phyloP scores from a whole-genome alignment of 2,329 filamentous ascomycete genomes.

The Xylariomycetidae sp. region DNA sequence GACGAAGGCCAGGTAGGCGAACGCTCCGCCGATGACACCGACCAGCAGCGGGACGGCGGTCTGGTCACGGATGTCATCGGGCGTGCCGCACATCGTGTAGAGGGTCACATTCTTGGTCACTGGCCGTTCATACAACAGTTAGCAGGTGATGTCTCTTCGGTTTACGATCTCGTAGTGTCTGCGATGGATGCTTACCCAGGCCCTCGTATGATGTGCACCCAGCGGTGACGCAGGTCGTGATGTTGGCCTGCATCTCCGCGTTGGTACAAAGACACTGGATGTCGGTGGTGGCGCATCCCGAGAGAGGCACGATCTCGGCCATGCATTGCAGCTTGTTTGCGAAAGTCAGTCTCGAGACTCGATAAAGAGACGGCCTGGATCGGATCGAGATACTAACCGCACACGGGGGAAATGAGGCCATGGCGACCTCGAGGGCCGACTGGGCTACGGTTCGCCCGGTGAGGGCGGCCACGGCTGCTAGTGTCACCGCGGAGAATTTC shows the following conservation, averaged over 20 bases:
- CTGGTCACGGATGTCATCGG: slow-evolving; percentile 9
- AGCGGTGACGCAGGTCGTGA: slow-evolving; percentile 4
- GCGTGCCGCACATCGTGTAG: slow-evolving; percentile 8
- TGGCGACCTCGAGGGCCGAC: too few relatives aligned
- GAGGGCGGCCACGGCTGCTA: too few relatives aligned
- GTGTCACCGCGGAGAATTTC: too few relatives aligned
- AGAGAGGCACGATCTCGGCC: not conserved
- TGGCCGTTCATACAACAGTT: too few relatives aligned
- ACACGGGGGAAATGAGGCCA: too few relatives aligned
- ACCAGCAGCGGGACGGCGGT: slow-evolving; percentile 6
- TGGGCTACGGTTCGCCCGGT: too few relatives aligned
- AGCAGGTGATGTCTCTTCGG: too few relatives aligned
- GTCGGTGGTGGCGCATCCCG: not conserved
- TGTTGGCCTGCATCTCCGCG: slow-evolving; percentile 2
- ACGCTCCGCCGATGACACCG: slow-evolving; percentile 11
- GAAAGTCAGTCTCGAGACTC: too few relatives aligned
- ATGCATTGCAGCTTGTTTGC: not conserved
- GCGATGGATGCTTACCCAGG: slow-evolving; percentile 5
- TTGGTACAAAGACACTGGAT: slow-evolving; percentile 7
- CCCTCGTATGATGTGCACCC: slow-evolving; percentile 10
- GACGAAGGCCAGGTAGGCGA: slow-evolving; percentile 7
- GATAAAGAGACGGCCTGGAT: too few relatives aligned
- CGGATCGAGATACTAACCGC: too few relatives aligned
- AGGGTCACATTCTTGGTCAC: slow-evolving; percentile 10
- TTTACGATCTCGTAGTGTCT: too few relatives aligned